These are phyloP conservation scores for Penicillium sumatraense DNA, from an alignment of 2,329 filamentous ascomycete species.

Conservation along the genomic window DNA sequence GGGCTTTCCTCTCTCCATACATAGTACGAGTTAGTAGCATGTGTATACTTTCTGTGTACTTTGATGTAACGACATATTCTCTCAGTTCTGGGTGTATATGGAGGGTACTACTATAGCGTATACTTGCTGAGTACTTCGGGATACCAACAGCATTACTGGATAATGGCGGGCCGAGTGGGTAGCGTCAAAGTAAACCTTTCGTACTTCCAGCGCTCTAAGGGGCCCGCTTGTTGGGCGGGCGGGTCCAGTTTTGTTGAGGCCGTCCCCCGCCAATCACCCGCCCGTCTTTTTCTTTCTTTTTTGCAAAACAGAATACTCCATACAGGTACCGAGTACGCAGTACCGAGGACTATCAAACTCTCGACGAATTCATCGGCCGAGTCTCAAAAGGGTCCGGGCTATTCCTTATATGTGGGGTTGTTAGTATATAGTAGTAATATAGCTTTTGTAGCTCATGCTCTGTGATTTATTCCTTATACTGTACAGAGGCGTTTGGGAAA, in stretches of 20 bases:
- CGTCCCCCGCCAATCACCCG: conserved; percentile 15
- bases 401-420: neutral
- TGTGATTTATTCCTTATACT: too few relatives aligned
- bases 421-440: too few relatives aligned
- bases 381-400: neutral
- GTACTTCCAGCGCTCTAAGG: too few relatives aligned
- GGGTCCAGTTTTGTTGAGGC: conserved; percentile 28
- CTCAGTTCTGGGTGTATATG: neutral
- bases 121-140: neutral
- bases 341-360: too few relatives aligned
- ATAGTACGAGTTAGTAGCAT: neutral
- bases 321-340: too few relatives aligned
- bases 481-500: too few relatives aligned
- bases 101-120: neutral
- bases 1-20: neutral
- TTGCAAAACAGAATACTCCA: conserved; percentile 11
- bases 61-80: neutral
- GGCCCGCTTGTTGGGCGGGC: conserved; percentile 26
- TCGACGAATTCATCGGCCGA: neutral
- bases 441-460: neutral
- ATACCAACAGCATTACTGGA: neutral
- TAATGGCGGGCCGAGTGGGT: neutral
- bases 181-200: conserved; percentile 3
- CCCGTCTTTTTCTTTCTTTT: conserved; percentile 13
- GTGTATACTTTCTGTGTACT: neutral